A percentile compares a stretch with the other conserved stretches of the same genome.
Conservation (phyloP, 129 eudicot genomes). For the Tagetes erecta region DNA sequence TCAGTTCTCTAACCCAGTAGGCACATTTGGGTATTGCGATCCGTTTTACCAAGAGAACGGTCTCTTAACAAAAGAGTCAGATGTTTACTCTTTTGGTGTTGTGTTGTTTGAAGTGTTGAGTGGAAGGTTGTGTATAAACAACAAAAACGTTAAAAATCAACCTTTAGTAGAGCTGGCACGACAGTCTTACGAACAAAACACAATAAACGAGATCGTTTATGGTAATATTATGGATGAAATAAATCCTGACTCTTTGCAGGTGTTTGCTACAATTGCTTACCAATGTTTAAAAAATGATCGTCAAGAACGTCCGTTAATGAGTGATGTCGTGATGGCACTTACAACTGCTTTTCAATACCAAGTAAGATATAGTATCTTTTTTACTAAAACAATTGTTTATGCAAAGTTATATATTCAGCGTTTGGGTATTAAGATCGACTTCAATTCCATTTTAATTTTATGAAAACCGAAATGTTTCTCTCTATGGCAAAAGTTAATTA, state of each 20-base stretch:
- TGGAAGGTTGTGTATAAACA: constrained; percentile 4
- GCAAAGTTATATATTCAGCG: too few relatives aligned
- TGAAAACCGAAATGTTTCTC: too few relatives aligned
- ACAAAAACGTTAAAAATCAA: neutral
- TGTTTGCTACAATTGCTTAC: neutral
- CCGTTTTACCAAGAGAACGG: neutral
- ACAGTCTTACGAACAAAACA: neutral
- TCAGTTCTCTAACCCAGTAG: neutral
- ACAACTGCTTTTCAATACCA: neutral
- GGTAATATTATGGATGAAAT: neutral
- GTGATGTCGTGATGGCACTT: neutral
- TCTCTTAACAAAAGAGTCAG: neutral
- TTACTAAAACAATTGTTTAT: neutral
- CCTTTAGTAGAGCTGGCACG: neutral
- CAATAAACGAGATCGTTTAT: neutral
- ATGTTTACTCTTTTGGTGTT: constrained; percentile 16
- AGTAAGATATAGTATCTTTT: neutral
- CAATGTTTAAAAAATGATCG: neutral
- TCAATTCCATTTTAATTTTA: too few relatives aligned
- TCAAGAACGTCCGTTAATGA: constrained; percentile 11
- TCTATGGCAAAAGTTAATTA: too few relatives aligned
- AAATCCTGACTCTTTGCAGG: neutral
- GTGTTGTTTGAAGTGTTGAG: constrained; percentile 2
- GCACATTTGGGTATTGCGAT: neutral
- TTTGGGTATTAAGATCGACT: too few relatives aligned